Evolutionary conservation across 176 grass and related monocot species (phyloP).

Genomic region (Carex myosuroides): DNA sequence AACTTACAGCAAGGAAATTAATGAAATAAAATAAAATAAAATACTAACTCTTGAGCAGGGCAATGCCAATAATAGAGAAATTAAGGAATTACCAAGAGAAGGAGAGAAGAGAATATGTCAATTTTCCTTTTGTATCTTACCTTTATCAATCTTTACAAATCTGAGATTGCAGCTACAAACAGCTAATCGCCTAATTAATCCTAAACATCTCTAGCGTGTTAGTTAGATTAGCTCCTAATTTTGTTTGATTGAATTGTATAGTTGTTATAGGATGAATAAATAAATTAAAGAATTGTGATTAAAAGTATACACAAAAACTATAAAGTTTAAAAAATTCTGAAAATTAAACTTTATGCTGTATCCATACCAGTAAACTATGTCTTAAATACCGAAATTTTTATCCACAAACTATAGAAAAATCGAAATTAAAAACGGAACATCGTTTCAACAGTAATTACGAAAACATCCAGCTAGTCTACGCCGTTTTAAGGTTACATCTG

Average conservation of each 20-base stretch:
- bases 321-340: too few species aligned
- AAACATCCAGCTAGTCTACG: neutral
- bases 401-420: too few species aligned
- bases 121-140: neutral
- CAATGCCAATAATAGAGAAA: neutral
- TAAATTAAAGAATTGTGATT: too few species aligned
- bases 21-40: neutral
- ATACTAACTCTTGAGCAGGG: neutral
- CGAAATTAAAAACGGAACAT: too few species aligned
- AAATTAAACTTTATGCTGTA: too few species aligned
- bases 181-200: neutral
- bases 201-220: neutral
- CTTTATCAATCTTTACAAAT: neutral
- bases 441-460: too few species aligned
- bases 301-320: too few species aligned
- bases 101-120: neutral
- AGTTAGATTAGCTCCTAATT: too few species aligned
- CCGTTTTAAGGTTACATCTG: neutral
- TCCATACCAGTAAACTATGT: too few species aligned
- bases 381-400: too few species aligned
- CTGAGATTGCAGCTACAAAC: neutral
- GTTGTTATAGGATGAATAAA: too few species aligned
- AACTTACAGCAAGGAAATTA: neutral
- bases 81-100: neutral
- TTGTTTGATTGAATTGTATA: too few species aligned